These are phyloP conservation scores for Aspergillus cristatus DNA, from an alignment of 495 filamentous ascomycete genomes.

Conservation along the genomic window DNA sequence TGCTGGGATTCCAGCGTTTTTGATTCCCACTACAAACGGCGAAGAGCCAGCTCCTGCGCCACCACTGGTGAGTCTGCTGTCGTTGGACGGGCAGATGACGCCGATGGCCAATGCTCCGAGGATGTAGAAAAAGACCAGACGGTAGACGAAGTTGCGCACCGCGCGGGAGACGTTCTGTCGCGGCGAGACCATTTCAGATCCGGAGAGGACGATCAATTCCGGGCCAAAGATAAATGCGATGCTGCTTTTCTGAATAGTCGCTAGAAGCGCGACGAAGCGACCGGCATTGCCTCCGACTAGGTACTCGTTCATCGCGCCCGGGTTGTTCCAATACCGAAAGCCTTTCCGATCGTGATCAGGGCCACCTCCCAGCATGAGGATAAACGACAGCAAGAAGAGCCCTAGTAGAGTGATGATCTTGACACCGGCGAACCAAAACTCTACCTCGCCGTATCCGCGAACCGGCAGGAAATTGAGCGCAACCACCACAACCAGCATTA, in stretches of 20 bases:
- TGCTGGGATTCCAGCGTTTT: constrained; percentile 53
- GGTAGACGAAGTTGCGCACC: constrained; percentile 74
- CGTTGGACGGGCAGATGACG: constrained; percentile 43
- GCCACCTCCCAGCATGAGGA: constrained; percentile 62
- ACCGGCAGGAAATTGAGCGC: constrained; percentile 60
- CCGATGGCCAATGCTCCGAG: constrained; percentile 49
- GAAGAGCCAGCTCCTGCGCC: constrained; percentile 40
- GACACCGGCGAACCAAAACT: constrained; percentile 64
- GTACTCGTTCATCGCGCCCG: constrained; percentile 51
- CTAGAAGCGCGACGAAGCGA: constrained; percentile 35
- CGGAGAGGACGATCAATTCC: constrained; percentile 47
- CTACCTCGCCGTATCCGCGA: constrained; percentile 59
- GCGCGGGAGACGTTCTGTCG: constrained; percentile 68
- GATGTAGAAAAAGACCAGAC: constrained; percentile 76
- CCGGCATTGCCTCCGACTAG: constrained; percentile 24
- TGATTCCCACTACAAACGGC: constrained; percentile 51
- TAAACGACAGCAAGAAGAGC: constrained; percentile 58
- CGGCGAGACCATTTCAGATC: constrained; percentile 66
- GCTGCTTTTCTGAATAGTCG: constrained; percentile 36
- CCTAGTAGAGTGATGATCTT: constrained; percentile 73
- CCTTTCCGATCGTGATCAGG: constrained; percentile 54
- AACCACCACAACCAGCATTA: constrained; percentile 60
- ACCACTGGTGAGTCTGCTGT: constrained; percentile 43
- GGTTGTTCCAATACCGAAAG: constrained; percentile 65
- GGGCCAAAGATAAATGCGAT: constrained; percentile 50